phyloP scores from a whole-genome alignment of 2,329 filamentous ascomycete genomes.

The Plectosphaerella cucumerina region DNA sequence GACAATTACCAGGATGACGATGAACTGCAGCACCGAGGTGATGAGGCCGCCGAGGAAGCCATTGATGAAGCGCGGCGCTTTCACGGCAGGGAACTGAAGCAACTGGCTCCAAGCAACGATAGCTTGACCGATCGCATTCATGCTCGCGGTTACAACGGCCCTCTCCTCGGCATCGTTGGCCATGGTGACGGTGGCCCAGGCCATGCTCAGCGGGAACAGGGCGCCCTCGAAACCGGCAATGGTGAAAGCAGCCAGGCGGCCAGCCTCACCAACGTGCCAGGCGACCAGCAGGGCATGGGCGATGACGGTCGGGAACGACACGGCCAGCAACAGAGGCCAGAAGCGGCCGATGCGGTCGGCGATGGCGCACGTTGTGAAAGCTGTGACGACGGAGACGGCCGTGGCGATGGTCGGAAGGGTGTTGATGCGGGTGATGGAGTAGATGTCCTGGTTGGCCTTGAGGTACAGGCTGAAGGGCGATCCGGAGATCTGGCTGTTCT shows the following conservation, averaged over 20 bases:
- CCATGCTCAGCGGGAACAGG: constrained; percentile 29
- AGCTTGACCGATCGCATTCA: constrained; percentile 38
- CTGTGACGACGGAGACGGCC: constrained; percentile 30
- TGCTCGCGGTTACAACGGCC: constrained; percentile 34
- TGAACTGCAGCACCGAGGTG: constrained; percentile 27
- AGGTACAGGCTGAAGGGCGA: constrained; percentile 36
- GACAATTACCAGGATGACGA: constrained; percentile 7
- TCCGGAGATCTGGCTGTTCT: constrained; percentile 27
- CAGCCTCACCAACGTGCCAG: constrained; percentile 31
- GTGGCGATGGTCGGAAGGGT: constrained; percentile 34
- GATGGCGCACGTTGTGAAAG: constrained; percentile 24
- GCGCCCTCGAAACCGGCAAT: constrained; percentile 31
- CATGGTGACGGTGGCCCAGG: constrained; percentile 33
- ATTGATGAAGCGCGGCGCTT: constrained; percentile 26
- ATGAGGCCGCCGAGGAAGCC: constrained; percentile 24
- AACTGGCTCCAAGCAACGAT: constrained; percentile 34
- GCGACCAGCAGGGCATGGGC: constrained; percentile 26
- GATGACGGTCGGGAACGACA: constrained; percentile 27
- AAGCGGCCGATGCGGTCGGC: constrained; percentile 29
- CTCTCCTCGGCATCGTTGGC: constrained; percentile 33
- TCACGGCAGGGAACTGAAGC: constrained; percentile 29
- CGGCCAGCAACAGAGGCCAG: constrained; percentile 25
- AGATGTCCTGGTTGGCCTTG: constrained; percentile 27
- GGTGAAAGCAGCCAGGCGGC: constrained; percentile 31
- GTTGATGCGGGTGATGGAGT: constrained; percentile 35